Conservation (phyloP, 305 asterid species). For the Solanum hybrid region DNA sequence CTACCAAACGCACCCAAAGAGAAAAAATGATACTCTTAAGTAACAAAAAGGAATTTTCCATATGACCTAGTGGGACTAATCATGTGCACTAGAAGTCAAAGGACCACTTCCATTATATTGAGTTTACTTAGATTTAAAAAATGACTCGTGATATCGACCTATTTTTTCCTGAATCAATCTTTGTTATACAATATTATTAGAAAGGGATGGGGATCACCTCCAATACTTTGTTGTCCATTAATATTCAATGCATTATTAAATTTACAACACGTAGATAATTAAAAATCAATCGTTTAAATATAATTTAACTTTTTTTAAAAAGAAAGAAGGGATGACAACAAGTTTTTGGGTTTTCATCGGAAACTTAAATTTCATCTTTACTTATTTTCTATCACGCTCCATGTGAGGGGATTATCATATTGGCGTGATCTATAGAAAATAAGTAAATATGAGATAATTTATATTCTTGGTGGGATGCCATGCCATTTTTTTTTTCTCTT, state of each 20-base stretch:
- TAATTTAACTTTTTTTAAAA: too few species aligned
- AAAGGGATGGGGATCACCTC: background rate
- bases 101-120: background rate
- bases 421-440: background rate
- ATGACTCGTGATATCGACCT: background rate
- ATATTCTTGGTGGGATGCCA: background rate
- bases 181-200: background rate
- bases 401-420: fast-evolving
- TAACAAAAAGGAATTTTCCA: background rate
- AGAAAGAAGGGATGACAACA: too few species aligned
- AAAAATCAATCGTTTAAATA: too few species aligned
- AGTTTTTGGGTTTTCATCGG: background rate
- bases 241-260: background rate
- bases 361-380: background rate
- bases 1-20: background rate
- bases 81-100: background rate
- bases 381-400: background rate
- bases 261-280: fast-evolving
- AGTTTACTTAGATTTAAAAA: background rate
- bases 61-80: background rate
- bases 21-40: background rate
- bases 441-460: too few species aligned
- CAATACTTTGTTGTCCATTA: background rate
- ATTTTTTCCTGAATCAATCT: background rate
- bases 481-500: too few species aligned